Evolutionary conservation across 2,329 filamentous ascomycete species (phyloP).

Genomic region (Fusarium citri): DNA sequence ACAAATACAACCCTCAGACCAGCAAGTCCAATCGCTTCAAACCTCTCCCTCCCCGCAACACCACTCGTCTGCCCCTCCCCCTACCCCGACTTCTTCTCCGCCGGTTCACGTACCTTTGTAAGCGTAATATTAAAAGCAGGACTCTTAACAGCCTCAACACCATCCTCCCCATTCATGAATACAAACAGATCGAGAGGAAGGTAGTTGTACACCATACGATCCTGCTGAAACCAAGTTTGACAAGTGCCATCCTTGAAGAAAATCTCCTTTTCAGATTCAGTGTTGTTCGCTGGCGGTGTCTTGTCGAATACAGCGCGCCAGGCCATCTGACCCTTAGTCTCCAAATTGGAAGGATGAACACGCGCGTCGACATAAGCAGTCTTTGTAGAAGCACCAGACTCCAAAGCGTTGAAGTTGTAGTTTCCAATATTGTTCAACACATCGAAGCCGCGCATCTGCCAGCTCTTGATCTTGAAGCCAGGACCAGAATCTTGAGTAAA

Average conservation of each 20-base stretch:
- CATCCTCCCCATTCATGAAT: constrained; percentile 35
- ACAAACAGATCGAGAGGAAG: constrained; percentile 49
- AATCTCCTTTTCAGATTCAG: constrained; percentile 37
- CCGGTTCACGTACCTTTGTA: constrained; percentile 44
- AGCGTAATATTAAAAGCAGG: constrained; percentile 46
- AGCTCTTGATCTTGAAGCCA: constrained; percentile 54
- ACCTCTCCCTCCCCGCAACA: background rate
- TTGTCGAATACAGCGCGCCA: constrained; percentile 52
- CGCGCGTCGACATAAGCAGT: constrained; percentile 41
- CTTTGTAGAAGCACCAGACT: constrained; percentile 14
- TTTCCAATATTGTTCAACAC: constrained; percentile 51
- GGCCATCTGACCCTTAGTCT: constrained; percentile 37
- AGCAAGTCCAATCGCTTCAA: constrained; percentile 1
- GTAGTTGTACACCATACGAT: constrained; percentile 50
- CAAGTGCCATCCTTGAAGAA: constrained; percentile 49
- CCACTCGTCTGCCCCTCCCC: background rate
- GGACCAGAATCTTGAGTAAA: constrained; percentile 54
- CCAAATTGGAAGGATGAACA: constrained; percentile 48
- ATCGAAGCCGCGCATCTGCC: constrained; percentile 56
- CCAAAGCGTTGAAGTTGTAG: constrained; percentile 41
- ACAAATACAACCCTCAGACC: background rate
- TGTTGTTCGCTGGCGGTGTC: constrained; percentile 25
- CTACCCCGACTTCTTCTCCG: constrained; percentile 22
- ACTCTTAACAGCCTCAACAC: constrained; percentile 36
- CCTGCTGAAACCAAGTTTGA: constrained; percentile 48